Percentiles rank a stretch among this genome's conserved stretches.
These are phyloP conservation scores for Pseudocercospora vitis DNA, from an alignment of 2,329 filamentous ascomycete species.

Conservation along the genomic window DNA sequence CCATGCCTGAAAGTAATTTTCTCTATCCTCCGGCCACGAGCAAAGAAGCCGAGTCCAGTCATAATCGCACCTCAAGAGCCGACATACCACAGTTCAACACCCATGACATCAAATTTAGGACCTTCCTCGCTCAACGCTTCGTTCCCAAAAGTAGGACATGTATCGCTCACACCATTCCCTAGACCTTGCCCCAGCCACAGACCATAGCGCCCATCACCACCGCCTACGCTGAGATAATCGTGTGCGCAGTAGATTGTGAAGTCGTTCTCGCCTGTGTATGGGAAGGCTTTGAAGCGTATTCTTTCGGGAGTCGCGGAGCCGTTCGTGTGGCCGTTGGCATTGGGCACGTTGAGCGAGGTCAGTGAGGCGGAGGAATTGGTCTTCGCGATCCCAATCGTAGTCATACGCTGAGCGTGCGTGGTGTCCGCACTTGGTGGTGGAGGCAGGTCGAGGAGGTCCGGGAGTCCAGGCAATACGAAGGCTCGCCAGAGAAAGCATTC, in stretches of 20 bases:
- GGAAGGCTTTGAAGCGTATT: slow-evolving; percentile 95
- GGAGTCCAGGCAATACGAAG: slow-evolving; percentile 60
- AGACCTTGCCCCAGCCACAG: slow-evolving; percentile 89
- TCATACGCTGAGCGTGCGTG: slow-evolving; percentile 60
- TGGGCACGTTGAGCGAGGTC: slow-evolving; percentile 29
- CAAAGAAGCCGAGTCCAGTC: slow-evolving; percentile 1
- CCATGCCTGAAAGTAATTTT: slow-evolving; percentile 1
- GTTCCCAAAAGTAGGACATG: slow-evolving; percentile 91
- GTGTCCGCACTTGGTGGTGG: slow-evolving; percentile 66
- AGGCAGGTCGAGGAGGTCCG: slow-evolving; percentile 62
- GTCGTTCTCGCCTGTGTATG: slow-evolving; percentile 93
- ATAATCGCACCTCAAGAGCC: slow-evolving; percentile 50
- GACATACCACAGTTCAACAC: slow-evolving; percentile 91
- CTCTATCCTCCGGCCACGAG: slow-evolving; percentile 2
- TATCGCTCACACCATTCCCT: slow-evolving; percentile 77
- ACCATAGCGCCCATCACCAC: slow-evolving; percentile 83
- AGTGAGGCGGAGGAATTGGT: slow-evolving; percentile 33
- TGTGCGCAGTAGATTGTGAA: slow-evolving; percentile 93
- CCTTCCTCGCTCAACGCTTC: slow-evolving; percentile 91
- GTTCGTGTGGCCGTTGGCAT: slow-evolving; percentile 23
- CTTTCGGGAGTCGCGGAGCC: slow-evolving; percentile 61
- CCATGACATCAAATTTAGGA: slow-evolving; percentile 84
- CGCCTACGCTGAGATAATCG: slow-evolving; percentile 81
- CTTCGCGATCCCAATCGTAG: slow-evolving; percentile 50
- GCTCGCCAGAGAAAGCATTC: slow-evolving; percentile 93